Conservation (phyloP, 2,329 filamentous ascomycete genomes). For the Pseudogymnoascus sp. region DNA sequence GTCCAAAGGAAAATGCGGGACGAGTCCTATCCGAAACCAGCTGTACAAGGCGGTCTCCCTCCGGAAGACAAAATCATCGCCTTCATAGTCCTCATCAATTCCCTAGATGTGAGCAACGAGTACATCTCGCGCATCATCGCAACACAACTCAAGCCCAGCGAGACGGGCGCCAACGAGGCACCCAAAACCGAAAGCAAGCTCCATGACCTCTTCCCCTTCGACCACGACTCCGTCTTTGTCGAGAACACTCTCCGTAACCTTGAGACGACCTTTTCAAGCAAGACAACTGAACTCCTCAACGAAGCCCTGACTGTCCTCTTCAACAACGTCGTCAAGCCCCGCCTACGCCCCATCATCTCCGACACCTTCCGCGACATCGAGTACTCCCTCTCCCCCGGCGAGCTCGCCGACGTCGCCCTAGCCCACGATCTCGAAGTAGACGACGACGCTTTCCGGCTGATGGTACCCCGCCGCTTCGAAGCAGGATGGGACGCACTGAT, state of each 20-base stretch:
- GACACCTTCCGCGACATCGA: slow-evolving; percentile 90
- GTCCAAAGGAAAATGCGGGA: slow-evolving; percentile 96
- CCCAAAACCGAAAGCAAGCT: slow-evolving; percentile 32
- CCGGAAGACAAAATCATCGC: slow-evolving; percentile 81
- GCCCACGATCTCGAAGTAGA: slow-evolving; percentile 38
- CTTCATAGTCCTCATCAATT: slow-evolving; percentile 92
- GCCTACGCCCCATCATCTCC: slow-evolving; percentile 72
- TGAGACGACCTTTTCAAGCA: slow-evolving; percentile 62
- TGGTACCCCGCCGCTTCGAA: slow-evolving; percentile 73
- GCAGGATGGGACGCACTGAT: slow-evolving; percentile 79
- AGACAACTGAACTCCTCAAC: slow-evolving; percentile 70
- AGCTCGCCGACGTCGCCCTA: slow-evolving; percentile 46
- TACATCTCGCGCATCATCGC: slow-evolving; percentile 82
- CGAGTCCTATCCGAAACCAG: slow-evolving; percentile 78
- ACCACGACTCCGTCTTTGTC: slow-evolving; percentile 63
- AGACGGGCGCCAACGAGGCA: slow-evolving; percentile 26
- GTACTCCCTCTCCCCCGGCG: slow-evolving; percentile 62
- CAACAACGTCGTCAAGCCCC: slow-evolving; percentile 75
- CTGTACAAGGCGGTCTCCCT: slow-evolving; percentile 70
- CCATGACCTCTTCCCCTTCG: slow-evolving; percentile 67
- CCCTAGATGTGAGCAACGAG: slow-evolving; percentile 83
- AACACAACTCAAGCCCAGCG: slow-evolving; percentile 46
- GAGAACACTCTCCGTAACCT: slow-evolving; percentile 59
- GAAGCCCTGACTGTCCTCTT: slow-evolving; percentile 84
- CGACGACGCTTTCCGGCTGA: slow-evolving; percentile 47